Base-by-base conservation (phyloP, 2,329 filamentous ascomycete species). In the Cryphonectria japonica region DNA sequence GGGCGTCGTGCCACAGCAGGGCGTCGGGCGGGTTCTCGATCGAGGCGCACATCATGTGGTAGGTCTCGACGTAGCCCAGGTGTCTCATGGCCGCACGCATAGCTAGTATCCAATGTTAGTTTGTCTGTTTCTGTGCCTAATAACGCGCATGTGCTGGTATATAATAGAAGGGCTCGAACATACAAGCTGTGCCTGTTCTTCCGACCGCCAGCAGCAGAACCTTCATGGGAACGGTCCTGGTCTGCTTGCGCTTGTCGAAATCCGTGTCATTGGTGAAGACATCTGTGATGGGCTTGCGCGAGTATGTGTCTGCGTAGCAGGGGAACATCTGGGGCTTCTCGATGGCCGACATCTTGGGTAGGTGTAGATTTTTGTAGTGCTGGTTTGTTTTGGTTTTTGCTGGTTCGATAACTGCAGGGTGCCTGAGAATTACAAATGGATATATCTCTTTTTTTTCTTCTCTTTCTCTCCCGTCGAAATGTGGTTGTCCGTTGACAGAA, bases 41-140 rank as follows among this genome's bases (percentile, higher is more conserved):
- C 71, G 87, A 89, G 74, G 87, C 88, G 76, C 86, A 90, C 88
- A 91, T 90, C 89, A 92, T 92, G 83, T 93, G 91, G 84, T 93
- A 92, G 72, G 88, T 90, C 79, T 91, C 88, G 75, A 87, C 83
- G 78, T 90, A 92, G 73, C 91, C 91, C 57, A 93, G 84, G 75
- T 88, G 83, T 77, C 89, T 86, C 78, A 93, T 85, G 29, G 91
- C 91, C 60, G 86, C 87, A 73, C 89, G 86, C 77, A 92, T 87
- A 60, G 90, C 88, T 89, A 34, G 9, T 39, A 39, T 39, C 9
- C 2, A 39, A 8, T 71, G 34, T 68, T 29, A 70, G 62, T 22
- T 22, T 22, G 2, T 50, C 19, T 50, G 6, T 50, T 22, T 50
- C 37, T 39, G 37, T 50, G 43, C 41, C 11, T 50, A 19, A 39